These are phyloP conservation scores for Termitomyces sp. DNA, from an alignment of 768 basidiomycete genomes.

Conservation along the genomic window DNA sequence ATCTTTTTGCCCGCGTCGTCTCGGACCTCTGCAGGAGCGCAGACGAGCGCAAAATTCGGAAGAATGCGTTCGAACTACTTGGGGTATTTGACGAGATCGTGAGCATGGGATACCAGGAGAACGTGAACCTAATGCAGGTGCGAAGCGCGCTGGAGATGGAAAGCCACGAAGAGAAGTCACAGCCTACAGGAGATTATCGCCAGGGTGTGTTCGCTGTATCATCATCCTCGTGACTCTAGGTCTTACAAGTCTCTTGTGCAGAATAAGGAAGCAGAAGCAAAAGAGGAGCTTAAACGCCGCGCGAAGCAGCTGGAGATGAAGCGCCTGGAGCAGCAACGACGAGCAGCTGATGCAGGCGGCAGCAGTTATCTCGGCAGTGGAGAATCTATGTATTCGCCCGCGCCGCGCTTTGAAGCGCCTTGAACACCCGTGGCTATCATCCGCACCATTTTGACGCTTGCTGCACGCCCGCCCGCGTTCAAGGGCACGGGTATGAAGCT, in stretches of 20 bases:
- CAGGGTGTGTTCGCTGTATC: conserved; percentile 50
- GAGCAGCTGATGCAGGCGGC: conserved; percentile 53
- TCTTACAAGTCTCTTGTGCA: conserved; percentile 26
- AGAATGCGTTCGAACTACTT: conserved; percentile 90
- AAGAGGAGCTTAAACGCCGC: conserved; percentile 96
- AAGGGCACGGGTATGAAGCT: conserved; percentile 97
- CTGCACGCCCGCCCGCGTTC: conserved; percentile 75
- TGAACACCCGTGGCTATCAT: conserved; percentile 41
- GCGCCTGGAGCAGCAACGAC: conserved; percentile 87
- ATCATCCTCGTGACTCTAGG: background rate
- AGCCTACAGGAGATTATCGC: conserved; percentile 99
- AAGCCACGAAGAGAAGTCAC: conserved; percentile 90
- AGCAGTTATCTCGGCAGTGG: conserved; percentile 68
- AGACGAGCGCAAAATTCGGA: conserved; percentile 86
- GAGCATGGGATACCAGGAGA: conserved; percentile 82
- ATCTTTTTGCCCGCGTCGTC: conserved; percentile 91
- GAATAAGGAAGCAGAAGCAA: conserved; percentile 99
- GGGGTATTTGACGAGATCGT: conserved; percentile 97
- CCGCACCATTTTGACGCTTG: conserved; percentile 41
- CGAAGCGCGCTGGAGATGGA: conserved; percentile 84
- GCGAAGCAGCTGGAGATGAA: conserved; percentile 99
- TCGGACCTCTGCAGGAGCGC: conserved; percentile 86
- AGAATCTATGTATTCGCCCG: conserved; percentile 65
- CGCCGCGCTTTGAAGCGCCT: conserved; percentile 71
- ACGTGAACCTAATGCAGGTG: conserved; percentile 77